Conservation (phyloP, 768 basidiomycete species). For the Podaxis rugospora region DNA sequence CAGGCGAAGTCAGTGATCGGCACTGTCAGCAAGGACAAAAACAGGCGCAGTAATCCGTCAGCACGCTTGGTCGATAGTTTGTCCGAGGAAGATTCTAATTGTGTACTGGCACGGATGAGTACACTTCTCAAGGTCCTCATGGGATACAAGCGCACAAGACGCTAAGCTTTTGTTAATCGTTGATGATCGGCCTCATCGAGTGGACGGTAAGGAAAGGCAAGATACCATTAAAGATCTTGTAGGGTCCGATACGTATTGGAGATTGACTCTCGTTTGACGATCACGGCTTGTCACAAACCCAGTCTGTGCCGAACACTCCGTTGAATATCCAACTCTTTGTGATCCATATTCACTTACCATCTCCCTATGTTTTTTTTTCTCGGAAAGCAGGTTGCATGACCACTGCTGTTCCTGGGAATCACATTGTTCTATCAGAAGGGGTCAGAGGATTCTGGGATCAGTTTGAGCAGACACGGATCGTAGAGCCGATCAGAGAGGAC, state of each 20-base stretch:
- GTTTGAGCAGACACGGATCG: too few relatives aligned
- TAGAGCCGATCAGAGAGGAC: too few relatives aligned
- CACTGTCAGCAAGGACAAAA: neutral
- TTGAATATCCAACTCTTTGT: too few relatives aligned
- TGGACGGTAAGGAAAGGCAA: neutral
- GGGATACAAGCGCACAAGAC: neutral
- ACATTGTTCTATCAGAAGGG: too few relatives aligned
- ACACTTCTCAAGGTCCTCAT: neutral
- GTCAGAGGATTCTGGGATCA: too few relatives aligned
- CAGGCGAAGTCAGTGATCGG: neutral
- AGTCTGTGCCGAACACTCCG: too few relatives aligned
- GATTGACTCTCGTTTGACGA: neutral
- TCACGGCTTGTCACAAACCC: neutral
- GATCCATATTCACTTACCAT: too few relatives aligned
- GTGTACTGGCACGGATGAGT: neutral
- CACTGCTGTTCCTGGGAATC: too few relatives aligned
- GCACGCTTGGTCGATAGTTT: neutral
- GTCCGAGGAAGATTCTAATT: neutral
- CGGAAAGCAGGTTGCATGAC: too few relatives aligned
- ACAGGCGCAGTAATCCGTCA: neutral
- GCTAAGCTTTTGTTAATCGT: neutral
- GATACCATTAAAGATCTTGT: neutral
- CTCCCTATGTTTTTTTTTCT: too few relatives aligned
- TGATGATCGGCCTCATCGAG: neutral
- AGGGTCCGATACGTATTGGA: neutral